phyloP scores from a whole-genome alignment of 2,329 filamentous ascomycete genomes.

The Tricladium varicosporioides region DNA sequence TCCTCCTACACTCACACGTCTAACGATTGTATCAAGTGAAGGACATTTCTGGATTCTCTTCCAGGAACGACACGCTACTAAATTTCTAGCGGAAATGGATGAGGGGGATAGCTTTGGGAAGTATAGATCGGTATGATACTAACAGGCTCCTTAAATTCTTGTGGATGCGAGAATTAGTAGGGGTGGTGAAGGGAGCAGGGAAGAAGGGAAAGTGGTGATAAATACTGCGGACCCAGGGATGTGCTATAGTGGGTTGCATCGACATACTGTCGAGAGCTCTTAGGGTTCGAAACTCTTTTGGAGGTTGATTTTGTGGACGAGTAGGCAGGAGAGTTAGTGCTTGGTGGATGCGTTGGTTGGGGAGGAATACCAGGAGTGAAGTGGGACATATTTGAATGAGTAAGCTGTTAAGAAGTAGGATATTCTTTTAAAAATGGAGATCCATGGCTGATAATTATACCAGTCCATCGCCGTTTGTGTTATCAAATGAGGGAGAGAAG shows the following conservation, averaged over 20 bases:
- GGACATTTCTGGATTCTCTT: slow-evolving; percentile 7
- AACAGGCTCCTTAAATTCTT: not conserved
- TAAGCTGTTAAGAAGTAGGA: not conserved
- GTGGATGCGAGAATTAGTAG: not conserved
- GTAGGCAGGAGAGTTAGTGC: not conserved
- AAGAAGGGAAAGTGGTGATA: not conserved
- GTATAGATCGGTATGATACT: not conserved
- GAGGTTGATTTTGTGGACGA: not conserved
- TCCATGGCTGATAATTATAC: not conserved
- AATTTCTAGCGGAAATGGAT: slow-evolving; percentile 5
- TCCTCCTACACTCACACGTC: not conserved
- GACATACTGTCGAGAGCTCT: not conserved
- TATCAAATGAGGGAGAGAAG: not conserved
- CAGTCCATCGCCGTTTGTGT: not conserved
- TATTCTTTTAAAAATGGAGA: not conserved
- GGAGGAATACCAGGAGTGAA: not conserved
- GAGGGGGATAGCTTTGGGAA: not conserved
- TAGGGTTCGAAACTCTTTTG: not conserved
- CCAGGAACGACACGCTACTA: slow-evolving; percentile 2
- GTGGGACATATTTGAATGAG: not conserved
- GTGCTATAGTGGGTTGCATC: slow-evolving; percentile 1
- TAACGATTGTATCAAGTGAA: slow-evolving; percentile 4
- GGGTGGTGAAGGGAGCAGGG: not conserved
- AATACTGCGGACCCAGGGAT: not conserved
- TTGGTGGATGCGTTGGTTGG: slow-evolving; percentile 1